Evolutionary conservation across 192 early-diverging fungal species (phyloP), one percentile per base, ranked within the genome.

Genomic region (Gaertneriomyces semiglobifer): DNA sequence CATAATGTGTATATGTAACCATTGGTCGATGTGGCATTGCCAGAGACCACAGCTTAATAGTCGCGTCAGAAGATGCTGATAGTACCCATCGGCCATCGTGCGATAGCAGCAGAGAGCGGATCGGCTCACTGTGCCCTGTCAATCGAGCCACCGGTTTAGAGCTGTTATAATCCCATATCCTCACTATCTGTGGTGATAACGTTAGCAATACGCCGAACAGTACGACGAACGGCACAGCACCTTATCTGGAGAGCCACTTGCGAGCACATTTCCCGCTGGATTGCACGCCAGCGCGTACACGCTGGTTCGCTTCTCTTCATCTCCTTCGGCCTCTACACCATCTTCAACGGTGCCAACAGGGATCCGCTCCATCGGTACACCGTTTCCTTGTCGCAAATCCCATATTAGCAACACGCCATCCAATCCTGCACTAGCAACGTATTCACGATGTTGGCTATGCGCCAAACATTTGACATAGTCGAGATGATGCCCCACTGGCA

Each of bases 21-120:
- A 98, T 74, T 62, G 94, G 95, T 11, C 93, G 86, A 65, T 92
- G 87, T 38, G 90, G 78, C 44, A 66, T 86, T 42, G 83, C 85
- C 45, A 96, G 81, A 42, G 91, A 92, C 96, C 95, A 99, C n/a
- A 98, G 81, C 74, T 99, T 99, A 58, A 98, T 92, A 0, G 96
- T 94, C 3, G 92, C 83, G 75, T 99, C 96, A 2, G 91, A 92
- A 0, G 96, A 99, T 10, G 90, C 93, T 0, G 92, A 94, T 16
- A 98, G 77, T 77, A 90, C 90, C 52, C 86, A 82, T 77, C 90
- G 82, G 41, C 94, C 94, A 74, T 94, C 93, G 39, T 92, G 85
- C 41, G 88, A 90, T 20, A 99, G 76, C 41, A 97, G 72, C 18
- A 97, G 69, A 19, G 90, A 85, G 47, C 96, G 89, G 25, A 99